Evolutionary conservation across 2,329 filamentous ascomycete species (phyloP).

Genomic region (Pestalotiopsis sp.): DNA sequence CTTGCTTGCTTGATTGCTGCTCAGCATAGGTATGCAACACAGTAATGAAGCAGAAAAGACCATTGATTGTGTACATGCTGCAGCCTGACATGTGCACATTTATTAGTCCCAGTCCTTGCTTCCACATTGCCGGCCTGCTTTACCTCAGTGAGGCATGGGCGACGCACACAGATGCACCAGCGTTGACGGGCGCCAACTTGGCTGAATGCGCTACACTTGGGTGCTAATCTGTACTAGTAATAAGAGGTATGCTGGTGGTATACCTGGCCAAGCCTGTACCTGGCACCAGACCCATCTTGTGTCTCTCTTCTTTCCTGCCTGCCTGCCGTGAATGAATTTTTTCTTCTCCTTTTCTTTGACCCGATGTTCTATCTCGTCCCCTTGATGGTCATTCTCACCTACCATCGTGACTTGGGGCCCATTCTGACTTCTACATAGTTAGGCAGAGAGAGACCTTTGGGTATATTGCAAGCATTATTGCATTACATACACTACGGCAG

Average conservation of each 20-base stretch:
- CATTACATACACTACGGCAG: not conserved
- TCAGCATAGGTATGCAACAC: not conserved
- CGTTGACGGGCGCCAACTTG: not conserved
- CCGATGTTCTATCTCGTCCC: not conserved
- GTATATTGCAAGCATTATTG: not conserved
- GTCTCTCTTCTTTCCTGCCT: not conserved
- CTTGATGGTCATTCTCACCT: not conserved
- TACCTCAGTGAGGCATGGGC: too few species aligned
- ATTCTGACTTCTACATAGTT: too few species aligned
- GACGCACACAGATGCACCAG: not conserved
- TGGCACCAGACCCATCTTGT: constrained; percentile 6
- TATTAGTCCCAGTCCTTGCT: not conserved
- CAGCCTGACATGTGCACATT: not conserved
- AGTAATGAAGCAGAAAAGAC: not conserved
- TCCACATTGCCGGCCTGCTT: not conserved
- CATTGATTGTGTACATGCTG: not conserved
- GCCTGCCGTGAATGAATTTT: not conserved
- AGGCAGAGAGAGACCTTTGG: too few species aligned
- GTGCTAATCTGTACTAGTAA: not conserved
- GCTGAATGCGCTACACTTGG: not conserved
- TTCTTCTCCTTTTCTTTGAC: not conserved
- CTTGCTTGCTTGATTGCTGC: not conserved
- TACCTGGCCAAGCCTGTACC: not conserved
- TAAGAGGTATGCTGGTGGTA: not conserved
- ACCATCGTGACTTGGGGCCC: not conserved